Percentiles rank a stretch among this genome's conserved stretches.
phyloP scores from a whole-genome alignment of 345 rosid genomes.

The Gossypioides kirkii region DNA sequence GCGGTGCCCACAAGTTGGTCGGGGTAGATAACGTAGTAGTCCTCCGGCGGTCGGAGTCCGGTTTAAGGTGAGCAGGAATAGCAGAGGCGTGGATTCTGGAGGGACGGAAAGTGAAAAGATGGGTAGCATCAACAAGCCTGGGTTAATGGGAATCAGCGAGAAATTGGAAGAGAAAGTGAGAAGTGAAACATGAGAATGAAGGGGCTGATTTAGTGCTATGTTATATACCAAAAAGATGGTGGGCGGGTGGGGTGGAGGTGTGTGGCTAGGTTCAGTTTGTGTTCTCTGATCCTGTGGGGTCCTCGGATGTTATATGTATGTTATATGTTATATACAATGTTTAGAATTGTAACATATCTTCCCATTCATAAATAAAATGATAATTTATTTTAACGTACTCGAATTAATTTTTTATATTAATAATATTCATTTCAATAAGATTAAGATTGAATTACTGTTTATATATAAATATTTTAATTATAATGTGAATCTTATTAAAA shows the following conservation, averaged over 20 bases:
- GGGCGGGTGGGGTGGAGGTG: conserved; percentile 30
- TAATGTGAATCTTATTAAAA: no score
- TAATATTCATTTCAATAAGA: no score
- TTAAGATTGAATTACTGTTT: no score
- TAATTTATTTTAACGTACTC: no score
- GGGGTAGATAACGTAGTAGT: conserved; percentile 17
- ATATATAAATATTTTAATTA: no score
- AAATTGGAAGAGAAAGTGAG: background rate
- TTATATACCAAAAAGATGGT: no score
- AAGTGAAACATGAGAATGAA: background rate
- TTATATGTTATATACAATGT: no score
- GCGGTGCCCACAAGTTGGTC: conserved; percentile 47
- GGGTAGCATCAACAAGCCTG: conserved; percentile 23
- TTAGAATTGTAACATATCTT: no score
- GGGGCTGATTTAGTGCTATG: no score
- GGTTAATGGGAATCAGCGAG: background rate
- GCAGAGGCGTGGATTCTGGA: conserved; percentile 18
- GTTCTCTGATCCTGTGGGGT: background rate
- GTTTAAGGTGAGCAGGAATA: conserved; percentile 10
- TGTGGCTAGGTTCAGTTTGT: background rate
- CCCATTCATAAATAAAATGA: no score
- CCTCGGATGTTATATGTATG: no score
- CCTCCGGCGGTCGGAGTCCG: conserved; percentile 19
- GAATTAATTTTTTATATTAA: no score
- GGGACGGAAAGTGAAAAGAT: conserved; percentile 21